Percentiles rank a stretch among this genome's conserved stretches.
phyloP scores from a whole-genome alignment of 140 eudicot species.

The Flaveria floridana region DNA sequence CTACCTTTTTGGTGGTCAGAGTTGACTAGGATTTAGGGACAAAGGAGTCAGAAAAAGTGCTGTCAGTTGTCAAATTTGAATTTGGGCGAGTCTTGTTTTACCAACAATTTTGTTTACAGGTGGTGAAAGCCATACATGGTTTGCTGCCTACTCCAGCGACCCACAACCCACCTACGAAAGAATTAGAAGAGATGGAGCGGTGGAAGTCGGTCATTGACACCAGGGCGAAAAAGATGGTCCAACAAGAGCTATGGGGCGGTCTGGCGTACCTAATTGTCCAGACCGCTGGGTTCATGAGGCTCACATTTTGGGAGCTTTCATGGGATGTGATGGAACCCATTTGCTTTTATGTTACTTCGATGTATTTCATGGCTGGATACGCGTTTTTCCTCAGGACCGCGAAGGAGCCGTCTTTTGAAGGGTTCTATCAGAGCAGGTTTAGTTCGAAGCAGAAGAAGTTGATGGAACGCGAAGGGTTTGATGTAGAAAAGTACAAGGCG shows the following conservation, averaged over 20 bases:
- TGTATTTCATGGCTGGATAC: slow-evolving; percentile 84
- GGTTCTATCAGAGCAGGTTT: slow-evolving; percentile 79
- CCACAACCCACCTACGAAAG: slow-evolving; percentile 50
- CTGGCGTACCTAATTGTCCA: slow-evolving; percentile 71
- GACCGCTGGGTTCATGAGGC: slow-evolving; percentile 92
- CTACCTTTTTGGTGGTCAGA: slow-evolving; percentile 13
- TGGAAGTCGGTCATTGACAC: slow-evolving; percentile 59
- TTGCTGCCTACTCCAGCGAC: slow-evolving; percentile 45
- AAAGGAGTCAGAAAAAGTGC: slow-evolving; percentile 9
- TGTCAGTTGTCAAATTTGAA: slow-evolving; percentile 12
- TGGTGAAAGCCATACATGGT: slow-evolving; percentile 67
- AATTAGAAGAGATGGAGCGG: slow-evolving; percentile 68
- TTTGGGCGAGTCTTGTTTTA: slow-evolving; percentile 53
- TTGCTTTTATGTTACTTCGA: slow-evolving; percentile 85
- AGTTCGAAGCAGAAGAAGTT: slow-evolving; percentile 62
- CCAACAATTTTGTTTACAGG: slow-evolving; percentile 74
- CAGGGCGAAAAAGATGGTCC: slow-evolving; percentile 60
- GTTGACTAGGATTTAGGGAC: slow-evolving; percentile 1
- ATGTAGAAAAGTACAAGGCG: slow-evolving; percentile 65
- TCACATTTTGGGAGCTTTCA: slow-evolving; percentile 93
- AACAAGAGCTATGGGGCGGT: slow-evolving; percentile 79
- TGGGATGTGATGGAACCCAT: slow-evolving; percentile 99
- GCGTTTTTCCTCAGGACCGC: slow-evolving; percentile 84
- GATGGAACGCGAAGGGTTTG: slow-evolving; percentile 59
- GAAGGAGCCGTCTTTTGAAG: slow-evolving; percentile 90